phyloP scores from a whole-genome alignment of 257 asterid genomes.

The Fraxinus anomala region DNA sequence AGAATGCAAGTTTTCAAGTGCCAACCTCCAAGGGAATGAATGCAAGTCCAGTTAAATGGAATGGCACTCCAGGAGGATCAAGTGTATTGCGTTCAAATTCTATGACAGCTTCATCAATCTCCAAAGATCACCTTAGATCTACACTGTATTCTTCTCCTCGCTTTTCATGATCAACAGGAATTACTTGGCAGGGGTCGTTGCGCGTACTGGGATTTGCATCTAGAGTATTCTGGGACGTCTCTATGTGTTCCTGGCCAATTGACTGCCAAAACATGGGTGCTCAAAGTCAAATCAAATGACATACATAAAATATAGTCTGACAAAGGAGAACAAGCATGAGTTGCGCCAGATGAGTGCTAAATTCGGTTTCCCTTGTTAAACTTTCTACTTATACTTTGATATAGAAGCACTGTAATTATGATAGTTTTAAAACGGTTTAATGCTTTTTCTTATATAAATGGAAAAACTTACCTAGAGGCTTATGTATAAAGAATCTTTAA shows the following conservation, averaged over 20 bases:
- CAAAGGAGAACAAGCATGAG: slow-evolving; percentile 24
- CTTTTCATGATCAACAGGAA: slow-evolving; percentile 36
- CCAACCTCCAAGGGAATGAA: slow-evolving; percentile 34
- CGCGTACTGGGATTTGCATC: not conserved
- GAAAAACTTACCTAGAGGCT: slow-evolving; percentile 23
- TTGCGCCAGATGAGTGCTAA: slow-evolving; percentile 35
- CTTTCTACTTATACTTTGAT: slow-evolving; percentile 26
- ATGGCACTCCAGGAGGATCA: slow-evolving; percentile 31
- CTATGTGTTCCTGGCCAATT: not conserved
- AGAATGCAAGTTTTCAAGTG: slow-evolving; percentile 31
- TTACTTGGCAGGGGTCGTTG: slow-evolving; percentile 10
- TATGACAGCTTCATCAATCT: slow-evolving; percentile 27
- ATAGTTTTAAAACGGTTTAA: slow-evolving; percentile 28
- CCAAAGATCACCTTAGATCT: slow-evolving; percentile 33
- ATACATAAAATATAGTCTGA: slow-evolving; percentile 28
- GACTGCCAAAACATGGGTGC: slow-evolving; percentile 15
- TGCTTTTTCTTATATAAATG: slow-evolving; percentile 21
- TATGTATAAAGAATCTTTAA: slow-evolving; percentile 32
- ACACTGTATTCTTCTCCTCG: slow-evolving; percentile 33
- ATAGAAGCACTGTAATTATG: slow-evolving; percentile 27
- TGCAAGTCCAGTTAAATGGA: slow-evolving; percentile 44
- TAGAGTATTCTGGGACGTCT: not conserved
- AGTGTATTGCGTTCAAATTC: slow-evolving; percentile 22
- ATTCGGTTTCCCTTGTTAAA: slow-evolving; percentile 18
- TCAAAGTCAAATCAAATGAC: slow-evolving; percentile 8